Conservation (phyloP, 1,284 basidiomycete species). For the Coniophora puteana region DNA sequence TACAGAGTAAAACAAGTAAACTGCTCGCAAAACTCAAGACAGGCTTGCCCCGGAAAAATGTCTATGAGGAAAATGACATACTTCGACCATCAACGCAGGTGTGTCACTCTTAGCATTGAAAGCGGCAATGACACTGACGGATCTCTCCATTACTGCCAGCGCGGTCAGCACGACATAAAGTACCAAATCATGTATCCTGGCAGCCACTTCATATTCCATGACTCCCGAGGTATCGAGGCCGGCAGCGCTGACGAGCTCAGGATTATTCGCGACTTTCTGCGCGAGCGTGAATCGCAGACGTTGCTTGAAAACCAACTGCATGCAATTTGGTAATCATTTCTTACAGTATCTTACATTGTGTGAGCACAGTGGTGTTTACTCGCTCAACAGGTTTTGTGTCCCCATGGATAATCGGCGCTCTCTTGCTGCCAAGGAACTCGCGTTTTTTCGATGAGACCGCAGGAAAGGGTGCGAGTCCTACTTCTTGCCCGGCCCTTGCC, state of each 20-base stretch:
- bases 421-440: slow-evolving; percentile 1
- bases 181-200: slow-evolving; percentile 18
- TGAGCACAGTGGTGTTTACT: not conserved
- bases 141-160: slow-evolving; percentile 12
- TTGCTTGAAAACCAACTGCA: slow-evolving; percentile 15
- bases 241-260: slow-evolving; percentile 13
- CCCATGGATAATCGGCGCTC: slow-evolving; percentile 5
- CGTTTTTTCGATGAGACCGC: slow-evolving; percentile 4
- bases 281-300: not conserved
- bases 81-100: too few relatives aligned
- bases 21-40: too few relatives aligned
- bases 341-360: not conserved
- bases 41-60: too few relatives aligned
- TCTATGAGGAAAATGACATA: too few relatives aligned
- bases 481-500: too few relatives aligned
- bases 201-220: slow-evolving; percentile 15
- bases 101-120: too few relatives aligned
- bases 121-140: too few relatives aligned
- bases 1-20: too few relatives aligned
- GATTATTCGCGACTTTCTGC: slow-evolving; percentile 14
- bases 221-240: slow-evolving; percentile 21
- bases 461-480: not conserved
- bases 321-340: slow-evolving; percentile 18
- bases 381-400: slow-evolving; percentile 7
- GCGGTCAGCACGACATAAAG: slow-evolving; percentile 25